These are phyloP conservation scores for Aspergillaceae sp. DNA, from an alignment of 2,329 filamentous ascomycete species.

Conservation along the genomic window DNA sequence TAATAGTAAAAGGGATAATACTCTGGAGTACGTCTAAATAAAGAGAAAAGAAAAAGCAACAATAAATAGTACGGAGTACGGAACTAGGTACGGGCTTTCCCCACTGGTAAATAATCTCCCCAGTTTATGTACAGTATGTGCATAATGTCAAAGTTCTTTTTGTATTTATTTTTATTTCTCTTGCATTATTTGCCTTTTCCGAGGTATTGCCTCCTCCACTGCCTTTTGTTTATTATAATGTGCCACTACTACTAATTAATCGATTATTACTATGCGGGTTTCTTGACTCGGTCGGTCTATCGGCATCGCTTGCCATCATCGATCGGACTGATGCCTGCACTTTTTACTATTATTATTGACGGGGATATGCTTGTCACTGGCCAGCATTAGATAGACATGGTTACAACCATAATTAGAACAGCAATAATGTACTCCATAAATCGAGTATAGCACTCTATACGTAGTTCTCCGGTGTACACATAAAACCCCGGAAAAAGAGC, in stretches of 20 bases:
- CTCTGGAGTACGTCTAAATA: too few relatives aligned
- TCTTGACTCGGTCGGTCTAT: conserved; percentile 9
- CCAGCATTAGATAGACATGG: too few relatives aligned
- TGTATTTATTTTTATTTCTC: not conserved
- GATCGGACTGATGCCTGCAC: conserved; percentile 1
- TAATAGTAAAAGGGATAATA: too few relatives aligned
- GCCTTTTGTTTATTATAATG: not conserved
- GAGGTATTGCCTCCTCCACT: not conserved
- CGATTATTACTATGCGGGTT: not conserved
- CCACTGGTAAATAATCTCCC: too few relatives aligned
- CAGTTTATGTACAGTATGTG: not conserved
- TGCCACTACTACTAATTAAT: not conserved
- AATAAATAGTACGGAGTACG: too few relatives aligned
- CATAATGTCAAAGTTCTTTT: not conserved
- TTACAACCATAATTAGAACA: too few relatives aligned
- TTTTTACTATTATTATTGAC: too few relatives aligned
- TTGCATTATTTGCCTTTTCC: not conserved
- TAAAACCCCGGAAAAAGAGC: too few relatives aligned
- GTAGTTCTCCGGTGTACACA: too few relatives aligned
- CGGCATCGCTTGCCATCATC: conserved; percentile 9
- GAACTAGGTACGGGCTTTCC: too few relatives aligned
- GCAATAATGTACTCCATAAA: not conserved
- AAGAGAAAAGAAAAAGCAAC: too few relatives aligned
- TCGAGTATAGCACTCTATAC: not conserved
- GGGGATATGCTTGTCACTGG: too few relatives aligned